These are phyloP conservation scores for Helotiales sp. DNA, from an alignment of 2,329 filamentous ascomycete species.

Conservation along the genomic window DNA sequence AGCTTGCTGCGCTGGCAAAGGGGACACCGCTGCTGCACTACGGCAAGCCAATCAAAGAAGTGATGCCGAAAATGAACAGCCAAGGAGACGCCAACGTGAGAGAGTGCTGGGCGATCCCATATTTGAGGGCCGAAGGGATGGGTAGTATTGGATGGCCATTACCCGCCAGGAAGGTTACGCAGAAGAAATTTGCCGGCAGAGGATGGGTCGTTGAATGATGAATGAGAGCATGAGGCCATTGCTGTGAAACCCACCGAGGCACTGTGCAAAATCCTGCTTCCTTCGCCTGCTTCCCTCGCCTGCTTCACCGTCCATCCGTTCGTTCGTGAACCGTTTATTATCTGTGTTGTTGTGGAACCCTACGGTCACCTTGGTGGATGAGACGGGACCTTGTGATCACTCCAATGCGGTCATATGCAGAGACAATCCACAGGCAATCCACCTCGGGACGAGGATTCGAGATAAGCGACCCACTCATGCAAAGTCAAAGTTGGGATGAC, in stretches of 20 bases:
- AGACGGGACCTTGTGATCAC: background rate
- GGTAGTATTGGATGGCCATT: slow-evolving; percentile 81
- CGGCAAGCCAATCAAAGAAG: slow-evolving; percentile 90
- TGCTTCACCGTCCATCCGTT: background rate
- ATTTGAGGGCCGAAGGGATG: slow-evolving; percentile 69
- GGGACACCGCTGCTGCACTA: slow-evolving; percentile 84
- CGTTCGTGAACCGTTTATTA: background rate
- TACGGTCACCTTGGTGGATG: background rate
- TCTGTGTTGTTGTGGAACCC: background rate
- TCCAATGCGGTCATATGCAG: background rate
- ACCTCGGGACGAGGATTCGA: background rate
- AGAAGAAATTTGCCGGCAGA: slow-evolving; percentile 72
- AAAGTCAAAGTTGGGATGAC: slow-evolving; percentile 18
- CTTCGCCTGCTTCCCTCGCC: background rate
- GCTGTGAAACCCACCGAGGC: background rate
- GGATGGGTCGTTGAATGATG: slow-evolving; percentile 65
- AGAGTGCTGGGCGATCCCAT: slow-evolving; percentile 84
- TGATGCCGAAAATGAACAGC: slow-evolving; percentile 55
- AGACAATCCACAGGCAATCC: background rate
- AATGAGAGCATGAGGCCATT: background rate
- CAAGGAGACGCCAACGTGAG: slow-evolving; percentile 54
- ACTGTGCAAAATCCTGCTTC: slow-evolving; percentile 4
- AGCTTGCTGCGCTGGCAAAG: slow-evolving; percentile 79
- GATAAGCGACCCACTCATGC: slow-evolving; percentile 5
- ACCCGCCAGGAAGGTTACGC: slow-evolving; percentile 81